Percentiles rank a stretch among this genome's conserved stretches.
Evolutionary conservation across 495 filamentous ascomycete genomes (phyloP).

Genomic region (Neurospora africana): DNA sequence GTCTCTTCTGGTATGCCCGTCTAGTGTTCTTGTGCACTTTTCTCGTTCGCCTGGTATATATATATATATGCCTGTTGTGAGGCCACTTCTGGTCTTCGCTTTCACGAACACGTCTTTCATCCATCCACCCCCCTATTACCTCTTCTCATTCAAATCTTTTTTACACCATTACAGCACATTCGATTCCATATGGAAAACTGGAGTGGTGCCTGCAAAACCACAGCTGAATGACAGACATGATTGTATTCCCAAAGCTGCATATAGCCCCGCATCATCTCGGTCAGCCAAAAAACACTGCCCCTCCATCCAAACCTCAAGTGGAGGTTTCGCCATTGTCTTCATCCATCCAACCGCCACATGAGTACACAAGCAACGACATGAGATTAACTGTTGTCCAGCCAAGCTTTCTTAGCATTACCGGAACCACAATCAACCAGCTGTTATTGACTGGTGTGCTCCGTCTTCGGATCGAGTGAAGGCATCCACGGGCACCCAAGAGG

Average conservation of each 20-base stretch:
- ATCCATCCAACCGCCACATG: not conserved
- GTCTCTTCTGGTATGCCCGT: too few relatives aligned
- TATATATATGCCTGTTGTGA: too few relatives aligned
- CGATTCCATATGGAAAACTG: not conserved
- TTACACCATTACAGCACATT: not conserved
- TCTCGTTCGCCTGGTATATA: too few relatives aligned
- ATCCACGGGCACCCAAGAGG: not conserved
- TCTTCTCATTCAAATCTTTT: not conserved
- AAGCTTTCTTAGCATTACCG: not conserved
- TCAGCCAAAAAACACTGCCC: not conserved
- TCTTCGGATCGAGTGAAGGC: not conserved
- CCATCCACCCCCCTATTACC: not conserved
- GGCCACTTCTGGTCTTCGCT: too few relatives aligned
- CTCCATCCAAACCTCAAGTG: not conserved
- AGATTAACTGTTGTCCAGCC: not conserved
- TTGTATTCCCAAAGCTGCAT: slow-evolving; percentile 7
- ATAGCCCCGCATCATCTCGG: slow-evolving; percentile 8
- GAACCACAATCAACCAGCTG: not conserved
- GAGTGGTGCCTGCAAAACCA: not conserved
- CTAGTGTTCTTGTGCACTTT: too few relatives aligned
- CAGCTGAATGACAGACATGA: not conserved
- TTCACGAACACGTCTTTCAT: not conserved
- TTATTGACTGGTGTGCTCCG: not conserved
- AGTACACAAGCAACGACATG: not conserved
- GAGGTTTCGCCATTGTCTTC: not conserved